Base-by-base conservation (phyloP, 2,329 filamentous ascomycete genomes). In the Fusarium ramigenum region DNA sequence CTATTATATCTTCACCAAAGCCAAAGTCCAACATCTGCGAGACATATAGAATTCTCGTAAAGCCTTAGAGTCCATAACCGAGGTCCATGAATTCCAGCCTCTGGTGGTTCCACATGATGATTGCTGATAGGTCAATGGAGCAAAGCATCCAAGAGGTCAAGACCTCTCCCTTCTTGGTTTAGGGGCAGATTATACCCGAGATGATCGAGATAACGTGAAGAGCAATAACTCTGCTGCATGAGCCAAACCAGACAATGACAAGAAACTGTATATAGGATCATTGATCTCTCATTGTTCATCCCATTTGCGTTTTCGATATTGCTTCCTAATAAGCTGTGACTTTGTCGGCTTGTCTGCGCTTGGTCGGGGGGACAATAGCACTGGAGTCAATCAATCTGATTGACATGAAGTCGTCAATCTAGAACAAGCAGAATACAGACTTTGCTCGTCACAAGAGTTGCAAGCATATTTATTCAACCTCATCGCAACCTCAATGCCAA, bases 171-270 rank as follows among this genome's bases (percentile, higher is more conserved):
- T 53, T 53, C 18, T 53, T 9, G 23, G 49, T 16, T 16, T 21
- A 53, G 32, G 18, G 34, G 5, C 50, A 28, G 23, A 39, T 28
- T 2, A 28, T 19, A 12, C 2, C 3, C 3, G 1, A 36, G 19
- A 37, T 9, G 16, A 53, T 39, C 18, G 3, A n/a, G 50, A n/a
- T 15, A 53, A 53, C 18, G 1, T 7, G 2, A 28, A 7, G 9
- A 19, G 12, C 0, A n/a, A n/a, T 16, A 28, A 9, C 8, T 19
- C 6, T 23, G 6, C 6, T 34, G 0, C 3, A 28, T 7, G 1
- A 28, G 8, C 19, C 7, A 21, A 21, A 19, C 23, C 4, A 25
- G 11, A 37, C 10, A 4, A 32, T 14, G 12, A 32, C 32, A 14
- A 32, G 32, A 32, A 14, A 5, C 5, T 14, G 32, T 14, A 32